These are phyloP conservation scores for Tetrahymena borealis DNA, from an alignment of 73 alveolate species.

Conservation along the genomic window DNA sequence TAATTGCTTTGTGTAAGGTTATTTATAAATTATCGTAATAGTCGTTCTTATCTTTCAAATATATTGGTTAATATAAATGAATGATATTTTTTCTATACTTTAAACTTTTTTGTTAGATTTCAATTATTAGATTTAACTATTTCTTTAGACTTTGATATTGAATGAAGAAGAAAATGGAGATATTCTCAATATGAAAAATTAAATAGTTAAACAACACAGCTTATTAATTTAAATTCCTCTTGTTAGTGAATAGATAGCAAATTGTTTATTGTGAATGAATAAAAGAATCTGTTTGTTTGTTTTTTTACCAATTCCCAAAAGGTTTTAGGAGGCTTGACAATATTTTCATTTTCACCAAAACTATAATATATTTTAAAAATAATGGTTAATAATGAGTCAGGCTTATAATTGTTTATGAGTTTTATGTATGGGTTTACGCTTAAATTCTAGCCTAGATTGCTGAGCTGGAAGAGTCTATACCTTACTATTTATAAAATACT, in stretches of 20 bases:
- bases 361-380: neutral
- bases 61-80: too few species aligned
- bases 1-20: too few species aligned
- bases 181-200: too few species aligned
- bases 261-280: neutral
- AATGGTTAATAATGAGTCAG: neutral
- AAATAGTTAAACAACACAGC: too few species aligned
- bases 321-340: conserved; percentile 24
- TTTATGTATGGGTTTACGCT: conserved; percentile 1
- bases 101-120: too few species aligned
- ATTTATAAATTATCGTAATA: too few species aligned
- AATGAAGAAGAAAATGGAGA: too few species aligned
- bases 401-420: neutral
- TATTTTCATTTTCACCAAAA: conserved; percentile 42
- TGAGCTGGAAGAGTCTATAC: neutral
- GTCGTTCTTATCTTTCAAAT: too few species aligned
- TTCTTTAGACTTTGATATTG: too few species aligned
- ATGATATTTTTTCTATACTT: too few species aligned
- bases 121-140: too few species aligned
- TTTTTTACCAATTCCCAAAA: conserved; percentile 17
- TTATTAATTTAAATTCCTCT: too few species aligned
- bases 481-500: neutral
- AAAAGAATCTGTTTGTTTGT: neutral
- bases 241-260: neutral
- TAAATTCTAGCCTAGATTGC: conserved; percentile 2